Conservation (phyloP, 2,329 filamentous ascomycete species). For the Ustulina deusta region DNA sequence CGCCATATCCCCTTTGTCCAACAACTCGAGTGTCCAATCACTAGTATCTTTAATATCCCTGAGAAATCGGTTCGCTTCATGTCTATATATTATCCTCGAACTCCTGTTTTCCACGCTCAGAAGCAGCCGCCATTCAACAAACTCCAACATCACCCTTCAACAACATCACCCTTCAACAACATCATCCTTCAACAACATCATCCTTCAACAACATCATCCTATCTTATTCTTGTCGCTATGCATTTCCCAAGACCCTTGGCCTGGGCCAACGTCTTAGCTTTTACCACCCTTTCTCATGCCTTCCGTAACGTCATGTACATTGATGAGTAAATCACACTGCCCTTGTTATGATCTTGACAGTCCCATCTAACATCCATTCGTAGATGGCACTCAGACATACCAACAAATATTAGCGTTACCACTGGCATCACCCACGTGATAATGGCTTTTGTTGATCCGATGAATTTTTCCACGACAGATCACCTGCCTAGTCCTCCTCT, state of each 20-base stretch:
- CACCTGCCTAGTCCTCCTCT: not conserved
- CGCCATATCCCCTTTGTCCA: not conserved
- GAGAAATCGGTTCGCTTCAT: not conserved
- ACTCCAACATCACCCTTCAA: not conserved
- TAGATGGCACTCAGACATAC: slow-evolving; percentile 23
- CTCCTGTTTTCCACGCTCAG: not conserved
- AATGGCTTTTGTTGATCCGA: slow-evolving; percentile 32
- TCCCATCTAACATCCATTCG: slow-evolving; percentile 3
- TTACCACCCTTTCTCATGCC: slow-evolving; percentile 10
- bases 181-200: not conserved
- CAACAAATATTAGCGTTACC: not conserved
- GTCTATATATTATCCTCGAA: slow-evolving; percentile 3
- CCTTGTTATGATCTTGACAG: not conserved
- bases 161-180: too few relatives aligned
- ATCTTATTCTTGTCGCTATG: slow-evolving; percentile 10
- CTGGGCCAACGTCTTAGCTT: slow-evolving; percentile 16
- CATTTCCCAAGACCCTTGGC: not conserved
- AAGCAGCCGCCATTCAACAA: not conserved
- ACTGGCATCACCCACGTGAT: slow-evolving; percentile 32
- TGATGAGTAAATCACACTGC: slow-evolving; percentile 22
- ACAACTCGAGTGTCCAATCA: not conserved
- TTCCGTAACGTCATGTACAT: slow-evolving; percentile 36
- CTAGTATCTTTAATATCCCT: not conserved
- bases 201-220: not conserved
- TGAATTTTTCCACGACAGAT: slow-evolving; percentile 12